Conservation (phyloP, 495 filamentous ascomycete genomes). For the Aspergillus panamensis region DNA sequence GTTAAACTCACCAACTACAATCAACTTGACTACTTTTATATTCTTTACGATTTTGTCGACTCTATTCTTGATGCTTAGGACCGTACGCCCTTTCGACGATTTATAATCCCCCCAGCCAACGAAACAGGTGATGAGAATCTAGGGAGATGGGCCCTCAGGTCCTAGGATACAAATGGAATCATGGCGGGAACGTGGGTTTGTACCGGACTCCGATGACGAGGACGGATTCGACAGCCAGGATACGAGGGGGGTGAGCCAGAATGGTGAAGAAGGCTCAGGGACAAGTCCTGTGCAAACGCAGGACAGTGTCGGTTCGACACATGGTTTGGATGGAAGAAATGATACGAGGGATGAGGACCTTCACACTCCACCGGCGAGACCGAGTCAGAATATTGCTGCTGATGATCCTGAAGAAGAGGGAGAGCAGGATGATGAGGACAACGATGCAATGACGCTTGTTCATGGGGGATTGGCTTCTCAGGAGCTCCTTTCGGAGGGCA, state of each 20-base stretch:
- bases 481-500: neutral
- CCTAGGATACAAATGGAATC: constrained; percentile 53
- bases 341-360: neutral
- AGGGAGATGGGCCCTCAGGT: constrained; percentile 42
- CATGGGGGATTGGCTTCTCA: constrained; percentile 6
- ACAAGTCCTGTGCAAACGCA: neutral
- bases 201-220: constrained; percentile 60
- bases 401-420: neutral
- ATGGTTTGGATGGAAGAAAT: neutral
- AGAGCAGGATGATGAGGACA: neutral
- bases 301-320: neutral
- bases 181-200: constrained; percentile 61
- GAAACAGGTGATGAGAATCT: constrained; percentile 27
- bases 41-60: too few relatives aligned
- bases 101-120: neutral
- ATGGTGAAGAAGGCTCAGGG: constrained; percentile 18
- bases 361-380: neutral
- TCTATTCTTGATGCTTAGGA: neutral
- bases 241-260: constrained; percentile 16
- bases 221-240: constrained; percentile 47
- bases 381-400: neutral
- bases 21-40: too few relatives aligned
- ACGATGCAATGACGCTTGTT: neutral
- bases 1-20: neutral
- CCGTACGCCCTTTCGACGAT: neutral